phyloP scores from a whole-genome alignment of 805 yeast species.

The Yamadazyma akitaensis region DNA sequence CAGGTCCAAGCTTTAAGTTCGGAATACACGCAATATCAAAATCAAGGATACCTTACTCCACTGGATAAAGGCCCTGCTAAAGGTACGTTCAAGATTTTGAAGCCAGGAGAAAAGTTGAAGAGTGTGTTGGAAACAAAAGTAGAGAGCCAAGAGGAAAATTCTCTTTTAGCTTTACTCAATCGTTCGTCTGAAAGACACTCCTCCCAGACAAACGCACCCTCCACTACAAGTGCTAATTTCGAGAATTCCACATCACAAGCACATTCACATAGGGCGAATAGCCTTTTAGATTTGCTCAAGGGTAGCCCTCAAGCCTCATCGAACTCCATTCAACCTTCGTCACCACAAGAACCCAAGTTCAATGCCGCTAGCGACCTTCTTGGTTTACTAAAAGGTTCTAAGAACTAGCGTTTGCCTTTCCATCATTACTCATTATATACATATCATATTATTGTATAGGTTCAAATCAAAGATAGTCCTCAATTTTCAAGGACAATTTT shows the following conservation, averaged over 20 bases:
- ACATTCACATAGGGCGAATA: not conserved
- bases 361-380: slow-evolving; percentile 22
- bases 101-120: slow-evolving; percentile 26
- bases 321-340: not conserved
- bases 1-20: not conserved
- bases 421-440: not conserved
- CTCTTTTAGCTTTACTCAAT: slow-evolving; percentile 12
- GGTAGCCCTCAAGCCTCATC: not conserved
- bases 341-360: not conserved
- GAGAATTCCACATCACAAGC: not conserved
- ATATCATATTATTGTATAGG: not conserved
- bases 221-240: not conserved
- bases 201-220: not conserved
- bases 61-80: slow-evolving; percentile 10
- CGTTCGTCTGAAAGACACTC: slow-evolving; percentile 1
- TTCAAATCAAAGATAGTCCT: not conserved
- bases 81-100: slow-evolving; percentile 23
- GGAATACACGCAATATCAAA: slow-evolving; percentile 4
- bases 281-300: slow-evolving; percentile 2
- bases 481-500: not conserved
- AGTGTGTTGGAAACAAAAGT: slow-evolving; percentile 3
- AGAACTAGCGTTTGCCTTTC: slow-evolving; percentile 1
- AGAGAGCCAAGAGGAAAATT: slow-evolving; percentile 9
- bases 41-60: not conserved
- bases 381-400: slow-evolving; percentile 18